These are phyloP conservation scores for Exserohilum rostratum DNA, from an alignment of 2,329 filamentous ascomycete genomes.

Conservation along the genomic window DNA sequence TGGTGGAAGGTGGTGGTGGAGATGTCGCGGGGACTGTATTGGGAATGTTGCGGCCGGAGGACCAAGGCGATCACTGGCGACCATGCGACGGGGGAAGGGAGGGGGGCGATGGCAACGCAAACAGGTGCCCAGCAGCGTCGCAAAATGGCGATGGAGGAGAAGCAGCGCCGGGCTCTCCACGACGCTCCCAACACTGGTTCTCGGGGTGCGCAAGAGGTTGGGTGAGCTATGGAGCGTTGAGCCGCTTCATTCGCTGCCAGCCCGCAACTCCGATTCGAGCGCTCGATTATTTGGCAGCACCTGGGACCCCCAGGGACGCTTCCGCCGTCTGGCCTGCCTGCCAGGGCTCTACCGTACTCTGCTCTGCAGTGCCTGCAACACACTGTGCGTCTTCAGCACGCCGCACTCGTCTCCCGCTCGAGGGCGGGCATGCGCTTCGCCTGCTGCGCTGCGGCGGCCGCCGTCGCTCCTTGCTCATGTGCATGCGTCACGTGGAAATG, in stretches of 20 bases:
- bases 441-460: neutral
- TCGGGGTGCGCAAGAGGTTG: conserved; percentile 4
- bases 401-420: neutral
- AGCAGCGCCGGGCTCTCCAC: conserved; percentile 1
- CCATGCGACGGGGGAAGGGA: conserved; percentile 12
- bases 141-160: neutral
- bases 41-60: conserved; percentile 15
- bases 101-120: conserved; percentile 7
- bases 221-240: conserved; percentile 11
- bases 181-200: neutral
- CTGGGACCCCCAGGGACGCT: neutral
- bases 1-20: conserved; percentile 16
- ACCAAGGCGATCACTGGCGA: conserved; percentile 4
- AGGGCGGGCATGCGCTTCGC: neutral
- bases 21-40: conserved; percentile 25
- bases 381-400: neutral
- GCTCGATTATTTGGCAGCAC: conserved; percentile 2
- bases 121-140: neutral
- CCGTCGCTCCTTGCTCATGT: conserved; percentile 3
- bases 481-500: conserved; percentile 4
- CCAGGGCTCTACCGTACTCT: neutral
- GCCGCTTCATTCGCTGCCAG: conserved; percentile 30
- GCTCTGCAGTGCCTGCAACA: neutral
- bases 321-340: neutral
- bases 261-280: conserved; percentile 30